Evolutionary conservation across 2,329 filamentous ascomycete genomes (phyloP), one percentile per base, ranked within the genome.

Genomic region (Neonectria sp.): DNA sequence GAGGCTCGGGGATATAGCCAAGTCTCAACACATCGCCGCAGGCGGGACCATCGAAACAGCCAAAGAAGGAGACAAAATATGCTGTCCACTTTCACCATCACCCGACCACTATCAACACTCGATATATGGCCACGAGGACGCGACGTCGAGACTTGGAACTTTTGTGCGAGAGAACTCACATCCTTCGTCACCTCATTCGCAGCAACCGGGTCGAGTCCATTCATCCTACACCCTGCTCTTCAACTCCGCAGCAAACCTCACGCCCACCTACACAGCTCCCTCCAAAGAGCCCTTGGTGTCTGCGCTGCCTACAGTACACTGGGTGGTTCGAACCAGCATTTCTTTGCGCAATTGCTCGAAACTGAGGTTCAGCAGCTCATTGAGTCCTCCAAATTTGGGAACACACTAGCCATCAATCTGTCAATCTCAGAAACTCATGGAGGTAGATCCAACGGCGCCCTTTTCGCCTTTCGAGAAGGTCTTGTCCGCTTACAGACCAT

Each of bases 401-500:
- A 21, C 17, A 35, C 43, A 17, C 40, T 15, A 29, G 21, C 24
- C 15, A 13, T 9, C 8, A 3, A 43, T 37, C 37, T 13, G 31
- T 12, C 24, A 17, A 31, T 15, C 11, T 43, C 35, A 15, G 31
- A 24, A 5, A 45, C 25, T 4, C 24, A 33, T 25, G 31, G 17
- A 17, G 17, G 9, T 21, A 24, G 33, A 3, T 51, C 35, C 24
- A 29, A 51, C 3, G 12, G n/a, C 3, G 37, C 46, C 25, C 21
- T 67, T 1, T 37, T 27, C 8, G 24, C 40, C 5, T 67, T 67
- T 21, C 55, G 51, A 24, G 25, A 56, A 45, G 21, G 35, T 24
- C 63, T 66, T 58, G 46, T 33, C n/a, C 63, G 58, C 11, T n/a
- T 63, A 45, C 65, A 68, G 35, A 21, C 56, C n/a, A 65, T 68